These are phyloP conservation scores for Emericellopsis cladophorae DNA, from an alignment of 2,329 filamentous ascomycete genomes.

Conservation along the genomic window DNA sequence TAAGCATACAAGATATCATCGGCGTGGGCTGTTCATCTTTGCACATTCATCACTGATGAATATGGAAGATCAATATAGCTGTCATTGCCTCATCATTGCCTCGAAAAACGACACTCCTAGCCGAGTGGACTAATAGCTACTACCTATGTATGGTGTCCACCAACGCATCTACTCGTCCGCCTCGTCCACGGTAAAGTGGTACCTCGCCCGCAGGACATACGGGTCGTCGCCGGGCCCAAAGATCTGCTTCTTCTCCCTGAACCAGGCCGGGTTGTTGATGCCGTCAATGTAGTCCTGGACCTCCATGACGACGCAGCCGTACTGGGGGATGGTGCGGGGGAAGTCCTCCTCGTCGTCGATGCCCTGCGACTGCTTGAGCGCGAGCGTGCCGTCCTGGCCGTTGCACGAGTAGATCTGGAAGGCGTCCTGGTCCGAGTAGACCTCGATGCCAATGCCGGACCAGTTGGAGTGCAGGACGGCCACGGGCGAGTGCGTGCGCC, in stretches of 20 bases:
- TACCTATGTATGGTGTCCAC: not conserved
- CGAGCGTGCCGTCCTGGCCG: conserved; percentile 57
- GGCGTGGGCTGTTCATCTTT: too few relatives aligned
- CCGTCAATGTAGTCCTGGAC: conserved; percentile 89
- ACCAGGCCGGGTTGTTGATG: conserved; percentile 88
- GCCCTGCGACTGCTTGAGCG: conserved; percentile 61
- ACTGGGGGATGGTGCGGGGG: conserved; percentile 54
- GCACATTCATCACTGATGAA: too few relatives aligned
- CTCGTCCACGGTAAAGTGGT: conserved; percentile 41
- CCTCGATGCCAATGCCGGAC: conserved; percentile 73
- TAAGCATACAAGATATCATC: too few relatives aligned
- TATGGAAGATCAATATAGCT: too few relatives aligned
- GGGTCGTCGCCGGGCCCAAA: conserved; percentile 45
- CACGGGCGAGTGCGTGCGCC: conserved; percentile 45
- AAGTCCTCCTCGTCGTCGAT: conserved; percentile 37
- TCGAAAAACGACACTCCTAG: not conserved
- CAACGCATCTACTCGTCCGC: conserved; percentile 1
- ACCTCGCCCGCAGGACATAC: conserved; percentile 50
- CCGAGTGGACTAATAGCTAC: not conserved
- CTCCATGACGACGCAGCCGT: conserved; percentile 83
- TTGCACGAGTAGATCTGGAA: conserved; percentile 83
- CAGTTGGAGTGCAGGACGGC: conserved; percentile 58
- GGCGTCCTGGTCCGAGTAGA: conserved; percentile 74
- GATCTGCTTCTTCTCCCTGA: conserved; percentile 48
- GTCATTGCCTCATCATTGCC: too few relatives aligned